phyloP scores from a whole-genome alignment of 371 early-diverging fungal genomes.

The Mucor velutinosus region DNA sequence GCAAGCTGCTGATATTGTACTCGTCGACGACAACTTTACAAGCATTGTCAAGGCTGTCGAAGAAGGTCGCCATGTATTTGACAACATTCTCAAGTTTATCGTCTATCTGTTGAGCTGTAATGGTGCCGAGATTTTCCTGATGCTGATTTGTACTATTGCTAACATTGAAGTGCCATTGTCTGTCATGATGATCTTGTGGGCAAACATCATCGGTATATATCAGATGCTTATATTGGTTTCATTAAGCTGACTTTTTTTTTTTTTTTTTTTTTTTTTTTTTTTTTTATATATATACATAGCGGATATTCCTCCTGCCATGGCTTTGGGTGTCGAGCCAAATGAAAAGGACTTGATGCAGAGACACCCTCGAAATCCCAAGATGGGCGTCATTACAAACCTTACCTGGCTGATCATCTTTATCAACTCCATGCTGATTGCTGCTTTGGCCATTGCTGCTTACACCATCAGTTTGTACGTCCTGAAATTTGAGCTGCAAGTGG shows the following conservation, averaged over 20 bases:
- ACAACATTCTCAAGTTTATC: constrained; percentile 90
- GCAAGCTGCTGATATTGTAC: constrained; percentile 85
- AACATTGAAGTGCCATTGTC: constrained; percentile 54
- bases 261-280: neutral
- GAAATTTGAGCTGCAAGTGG: constrained; percentile 11
- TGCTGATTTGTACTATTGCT: constrained; percentile 54
- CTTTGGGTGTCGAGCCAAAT: constrained; percentile 78
- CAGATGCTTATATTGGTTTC: neutral
- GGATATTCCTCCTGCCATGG: constrained; percentile 79
- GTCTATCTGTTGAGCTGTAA: constrained; percentile 87
- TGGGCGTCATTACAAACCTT: constrained; percentile 57
- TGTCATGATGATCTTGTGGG: constrained; percentile 59
- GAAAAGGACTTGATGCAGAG: constrained; percentile 79
- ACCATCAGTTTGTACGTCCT: constrained; percentile 51
- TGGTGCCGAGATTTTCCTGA: constrained; percentile 67
- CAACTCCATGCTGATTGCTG: constrained; percentile 59
- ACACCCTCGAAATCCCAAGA: constrained; percentile 70
- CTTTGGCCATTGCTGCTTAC: constrained; percentile 56
- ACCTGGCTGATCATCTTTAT: constrained; percentile 32
- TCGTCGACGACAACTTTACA: constrained; percentile 81
- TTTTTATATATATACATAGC: constrained; percentile 15
- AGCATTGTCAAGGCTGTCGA: constrained; percentile 78
- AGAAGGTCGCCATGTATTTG: constrained; percentile 84
- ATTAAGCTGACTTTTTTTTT: neutral
- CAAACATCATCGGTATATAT: constrained; percentile 41